These are phyloP conservation scores for Pichia sporocuriosa DNA, from an alignment of 805 yeast genomes.

Conservation along the genomic window DNA sequence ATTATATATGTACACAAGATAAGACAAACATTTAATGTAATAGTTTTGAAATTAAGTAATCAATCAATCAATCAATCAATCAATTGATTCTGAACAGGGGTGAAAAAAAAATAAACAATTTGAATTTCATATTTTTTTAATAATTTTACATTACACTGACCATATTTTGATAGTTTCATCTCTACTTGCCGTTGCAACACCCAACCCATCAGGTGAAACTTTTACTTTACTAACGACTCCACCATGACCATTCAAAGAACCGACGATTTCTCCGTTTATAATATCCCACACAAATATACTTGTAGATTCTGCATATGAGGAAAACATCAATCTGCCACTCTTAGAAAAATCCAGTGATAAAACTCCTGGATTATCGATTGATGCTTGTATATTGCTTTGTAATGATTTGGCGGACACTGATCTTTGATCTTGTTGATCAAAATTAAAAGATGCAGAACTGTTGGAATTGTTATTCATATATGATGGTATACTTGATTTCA, in stretches of 20 bases:
- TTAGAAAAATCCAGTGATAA: slow-evolving; percentile 63
- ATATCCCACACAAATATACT: slow-evolving; percentile 77
- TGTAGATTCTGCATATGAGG: slow-evolving; percentile 62
- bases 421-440: slow-evolving; percentile 8
- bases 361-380: slow-evolving; percentile 60
- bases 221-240: slow-evolving; percentile 57
- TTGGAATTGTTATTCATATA: not conserved
- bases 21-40: not conserved
- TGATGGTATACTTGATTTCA: slow-evolving; percentile 3
- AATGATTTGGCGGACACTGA: slow-evolving; percentile 20
- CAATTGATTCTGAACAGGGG: no score
- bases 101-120: no score
- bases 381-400: slow-evolving; percentile 25
- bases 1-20: not conserved
- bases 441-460: not conserved
- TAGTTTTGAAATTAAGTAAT: not conserved
- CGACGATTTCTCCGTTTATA: slow-evolving; percentile 57
- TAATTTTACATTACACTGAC: slow-evolving; percentile 29
- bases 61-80: no score
- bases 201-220: slow-evolving; percentile 68
- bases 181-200: slow-evolving; percentile 75
- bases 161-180: slow-evolving; percentile 67
- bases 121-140: no score
- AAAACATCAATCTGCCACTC: slow-evolving; percentile 68
- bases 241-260: slow-evolving; percentile 57